Evolutionary conservation across 73 alveolate genomes (phyloP).

Genomic region (Blepharisma japonicum): DNA sequence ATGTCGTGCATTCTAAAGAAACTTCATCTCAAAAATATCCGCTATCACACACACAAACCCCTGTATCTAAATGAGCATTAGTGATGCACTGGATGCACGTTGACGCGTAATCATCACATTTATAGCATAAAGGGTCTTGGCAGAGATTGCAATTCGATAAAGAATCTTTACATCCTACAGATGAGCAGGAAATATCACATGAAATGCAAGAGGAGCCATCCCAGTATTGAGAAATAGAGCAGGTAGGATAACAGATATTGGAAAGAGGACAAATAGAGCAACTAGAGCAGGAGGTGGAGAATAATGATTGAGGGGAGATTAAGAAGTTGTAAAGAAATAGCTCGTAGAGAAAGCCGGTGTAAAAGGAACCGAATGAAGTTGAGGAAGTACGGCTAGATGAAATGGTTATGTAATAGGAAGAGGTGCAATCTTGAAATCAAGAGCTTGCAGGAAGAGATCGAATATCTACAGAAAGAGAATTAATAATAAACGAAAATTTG

Average conservation of each 20-base stretch:
- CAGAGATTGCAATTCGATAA: not conserved
- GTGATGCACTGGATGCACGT: not conserved
- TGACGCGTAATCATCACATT: not conserved
- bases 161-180: not conserved
- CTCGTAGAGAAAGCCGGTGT: not conserved
- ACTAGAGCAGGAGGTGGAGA: not conserved
- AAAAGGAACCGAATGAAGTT: not conserved
- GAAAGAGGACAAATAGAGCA: conserved; percentile 5
- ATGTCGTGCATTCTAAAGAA: not conserved
- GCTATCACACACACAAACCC: not conserved
- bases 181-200: not conserved
- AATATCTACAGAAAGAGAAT: no score
- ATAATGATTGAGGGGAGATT: not conserved
- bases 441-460: no score
- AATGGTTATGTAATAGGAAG: conserved; percentile 1
- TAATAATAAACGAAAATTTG: no score
- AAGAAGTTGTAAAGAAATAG: not conserved
- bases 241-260: not conserved
- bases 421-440: no score
- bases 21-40: conserved; percentile 9
- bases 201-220: not conserved
- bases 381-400: not conserved
- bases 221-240: not conserved
- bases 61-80: not conserved
- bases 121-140: not conserved